A percentile compares a stretch with the other conserved stretches of the same genome.
These are phyloP conservation scores for Spergularia marina DNA, from an alignment of 148 eudicot genomes.

Conservation along the genomic window DNA sequence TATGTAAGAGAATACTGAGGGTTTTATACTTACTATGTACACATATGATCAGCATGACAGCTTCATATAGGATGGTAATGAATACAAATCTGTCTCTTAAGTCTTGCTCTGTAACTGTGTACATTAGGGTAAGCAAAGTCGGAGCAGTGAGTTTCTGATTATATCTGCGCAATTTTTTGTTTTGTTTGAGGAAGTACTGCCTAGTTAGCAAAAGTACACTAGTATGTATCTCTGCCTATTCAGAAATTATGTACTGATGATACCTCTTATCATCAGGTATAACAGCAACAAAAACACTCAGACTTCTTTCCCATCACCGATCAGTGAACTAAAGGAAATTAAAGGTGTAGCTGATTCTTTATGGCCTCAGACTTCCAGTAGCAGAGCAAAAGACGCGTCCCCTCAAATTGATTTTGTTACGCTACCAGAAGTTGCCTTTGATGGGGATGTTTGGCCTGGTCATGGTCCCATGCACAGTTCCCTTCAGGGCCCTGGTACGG, in stretches of 20 bases:
- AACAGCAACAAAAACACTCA: conserved; percentile 29
- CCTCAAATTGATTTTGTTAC: conserved; percentile 27
- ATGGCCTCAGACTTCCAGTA: conserved; percentile 16
- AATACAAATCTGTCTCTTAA: too few relatives aligned
- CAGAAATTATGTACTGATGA: neutral
- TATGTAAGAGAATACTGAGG: too few relatives aligned
- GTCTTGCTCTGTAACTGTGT: too few relatives aligned
- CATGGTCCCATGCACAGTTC: conserved; percentile 23
- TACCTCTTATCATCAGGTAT: conserved; percentile 32
- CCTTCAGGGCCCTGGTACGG: conserved; percentile 14
- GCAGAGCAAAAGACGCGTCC: conserved; percentile 10
- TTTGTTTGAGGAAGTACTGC: neutral
- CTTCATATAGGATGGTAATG: too few relatives aligned
- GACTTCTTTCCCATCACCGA: conserved; percentile 19
- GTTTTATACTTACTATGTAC: too few relatives aligned
- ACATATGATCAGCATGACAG: too few relatives aligned
- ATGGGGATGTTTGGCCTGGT: conserved; percentile 21
- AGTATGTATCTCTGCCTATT: neutral
- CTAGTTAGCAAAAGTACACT: neutral
- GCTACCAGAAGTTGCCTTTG: conserved; percentile 10
- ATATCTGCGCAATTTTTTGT: neutral
- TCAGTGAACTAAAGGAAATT: conserved; percentile 16
- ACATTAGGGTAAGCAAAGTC: too few relatives aligned
- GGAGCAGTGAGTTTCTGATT: too few relatives aligned
- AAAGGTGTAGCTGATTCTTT: conserved; percentile 17